Conservation (phyloP, 1,284 basidiomycete species). For the Fistulina hepatica region DNA sequence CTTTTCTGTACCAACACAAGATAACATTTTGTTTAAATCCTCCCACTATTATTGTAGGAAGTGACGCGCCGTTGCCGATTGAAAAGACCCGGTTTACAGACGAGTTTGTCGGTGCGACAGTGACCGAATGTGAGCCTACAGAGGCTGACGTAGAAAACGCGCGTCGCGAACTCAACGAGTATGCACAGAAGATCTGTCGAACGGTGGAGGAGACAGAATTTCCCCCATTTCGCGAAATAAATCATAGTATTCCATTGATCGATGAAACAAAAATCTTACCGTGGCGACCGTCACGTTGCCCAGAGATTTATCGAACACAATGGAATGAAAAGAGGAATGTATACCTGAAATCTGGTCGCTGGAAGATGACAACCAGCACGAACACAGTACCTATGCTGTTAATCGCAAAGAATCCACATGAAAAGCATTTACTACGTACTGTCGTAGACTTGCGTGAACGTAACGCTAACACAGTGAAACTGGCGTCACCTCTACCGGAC, state of each 20-base stretch:
- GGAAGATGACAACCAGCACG: conserved; percentile 5
- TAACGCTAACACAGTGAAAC: conserved; percentile 22
- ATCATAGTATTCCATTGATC: conserved; percentile 8
- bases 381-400: conserved; percentile 11
- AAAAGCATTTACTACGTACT: neutral
- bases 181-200: conserved; percentile 2
- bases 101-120: too few relatives aligned
- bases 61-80: conserved; percentile 8
- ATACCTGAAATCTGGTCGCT: conserved; percentile 8
- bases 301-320: conserved; percentile 1
- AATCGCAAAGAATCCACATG: conserved; percentile 4
- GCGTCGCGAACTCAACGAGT: conserved; percentile 1
- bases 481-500: conserved; percentile 17
- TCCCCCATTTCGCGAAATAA: conserved; percentile 9
- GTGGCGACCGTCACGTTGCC: conserved; percentile 7
- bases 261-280: conserved; percentile 4
- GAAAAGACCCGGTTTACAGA: too few relatives aligned
- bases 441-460: conserved; percentile 8
- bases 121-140: neutral
- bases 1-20: conserved; percentile 10
- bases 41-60: conserved; percentile 7
- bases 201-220: conserved; percentile 6
- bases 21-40: conserved; percentile 9
- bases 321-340: conserved; percentile 9
- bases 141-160: neutral